Conservation (phyloP, 169 alveolate species). For the Plasmodium vinckei region DNA sequence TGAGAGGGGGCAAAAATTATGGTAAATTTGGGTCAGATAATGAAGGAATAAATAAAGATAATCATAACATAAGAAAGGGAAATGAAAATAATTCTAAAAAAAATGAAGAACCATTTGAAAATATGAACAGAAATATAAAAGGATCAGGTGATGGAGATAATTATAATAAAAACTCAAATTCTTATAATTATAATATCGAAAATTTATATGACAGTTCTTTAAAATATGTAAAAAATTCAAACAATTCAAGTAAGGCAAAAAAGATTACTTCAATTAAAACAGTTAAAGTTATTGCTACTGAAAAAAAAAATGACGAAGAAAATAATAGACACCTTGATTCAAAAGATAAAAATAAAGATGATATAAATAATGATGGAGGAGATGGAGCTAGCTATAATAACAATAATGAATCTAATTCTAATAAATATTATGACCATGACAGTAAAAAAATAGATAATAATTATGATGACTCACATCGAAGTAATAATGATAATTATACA, state of each 20-base stretch:
- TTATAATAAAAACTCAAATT: not conserved
- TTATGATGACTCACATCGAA: conserved; percentile 13
- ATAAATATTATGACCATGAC: conserved; percentile 14
- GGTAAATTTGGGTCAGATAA: conserved; percentile 11
- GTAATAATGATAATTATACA: conserved; percentile 34
- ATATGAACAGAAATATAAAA: conserved; percentile 23
- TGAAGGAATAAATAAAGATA: not conserved
- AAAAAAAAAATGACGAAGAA: conserved; percentile 62
- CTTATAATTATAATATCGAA: conserved; percentile 63
- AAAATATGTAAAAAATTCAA: conserved; percentile 70
- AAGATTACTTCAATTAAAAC: conserved; percentile 46
- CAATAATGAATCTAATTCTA: conserved; percentile 21
- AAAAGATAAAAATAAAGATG: conserved; percentile 47
- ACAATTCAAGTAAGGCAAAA: conserved; percentile 44
- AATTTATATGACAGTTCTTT: conserved; percentile 61
- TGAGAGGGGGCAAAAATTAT: not conserved
- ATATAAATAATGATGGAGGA: conserved; percentile 21
- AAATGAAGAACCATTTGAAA: conserved; percentile 33
- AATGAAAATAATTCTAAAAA: conserved; percentile 21
- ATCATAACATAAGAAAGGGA: not conserved
- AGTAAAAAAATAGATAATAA: conserved; percentile 22
- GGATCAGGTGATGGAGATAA: not conserved
- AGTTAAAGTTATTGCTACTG: conserved; percentile 72
- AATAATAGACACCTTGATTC: not conserved
- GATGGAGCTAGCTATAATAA: not conserved